A percentile compares a stretch with the other conserved stretches of the same genome.
These are phyloP conservation scores for Nakazawaea sp. DNA, from an alignment of 805 yeast genomes.

Conservation along the genomic window DNA sequence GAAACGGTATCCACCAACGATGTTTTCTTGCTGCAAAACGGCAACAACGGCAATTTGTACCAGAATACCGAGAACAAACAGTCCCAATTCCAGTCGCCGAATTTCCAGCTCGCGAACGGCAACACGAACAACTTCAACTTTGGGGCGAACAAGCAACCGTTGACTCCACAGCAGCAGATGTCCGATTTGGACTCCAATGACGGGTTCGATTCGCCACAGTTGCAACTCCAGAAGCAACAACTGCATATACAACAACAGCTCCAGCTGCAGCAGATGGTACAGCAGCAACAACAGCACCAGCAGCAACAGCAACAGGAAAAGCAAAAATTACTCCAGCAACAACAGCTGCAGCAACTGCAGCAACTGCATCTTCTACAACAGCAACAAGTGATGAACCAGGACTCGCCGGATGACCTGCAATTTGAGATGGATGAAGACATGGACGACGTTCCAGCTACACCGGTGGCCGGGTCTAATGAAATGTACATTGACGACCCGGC, in stretches of 20 bases:
- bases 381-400: no score
- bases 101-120: slow-evolving; percentile 7
- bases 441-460: not conserved
- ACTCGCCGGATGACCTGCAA: slow-evolving; percentile 17
- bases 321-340: slow-evolving; percentile 16
- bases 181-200: slow-evolving; percentile 5
- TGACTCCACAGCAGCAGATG: slow-evolving; percentile 10
- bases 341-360: slow-evolving; percentile 14
- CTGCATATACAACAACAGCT: slow-evolving; percentile 12
- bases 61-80: slow-evolving; percentile 9
- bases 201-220: slow-evolving; percentile 10
- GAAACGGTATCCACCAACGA: slow-evolving; percentile 93
- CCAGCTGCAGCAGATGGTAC: slow-evolving; percentile 9
- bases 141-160: slow-evolving; percentile 6
- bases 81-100: slow-evolving; percentile 10
- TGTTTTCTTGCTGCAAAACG: slow-evolving; percentile 59
- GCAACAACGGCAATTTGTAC: slow-evolving; percentile 16
- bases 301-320: slow-evolving; percentile 17
- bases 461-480: slow-evolving; percentile 33
- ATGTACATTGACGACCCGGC: slow-evolving; percentile 96
- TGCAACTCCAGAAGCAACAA: slow-evolving; percentile 15
- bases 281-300: slow-evolving; percentile 18
- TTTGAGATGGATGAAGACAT: slow-evolving; percentile 30
- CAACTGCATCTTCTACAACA: slow-evolving; percentile 13
- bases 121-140: slow-evolving; percentile 8